These are phyloP conservation scores for Plectranthus barbatus DNA, from an alignment of 257 asterid genomes.

Conservation along the genomic window DNA sequence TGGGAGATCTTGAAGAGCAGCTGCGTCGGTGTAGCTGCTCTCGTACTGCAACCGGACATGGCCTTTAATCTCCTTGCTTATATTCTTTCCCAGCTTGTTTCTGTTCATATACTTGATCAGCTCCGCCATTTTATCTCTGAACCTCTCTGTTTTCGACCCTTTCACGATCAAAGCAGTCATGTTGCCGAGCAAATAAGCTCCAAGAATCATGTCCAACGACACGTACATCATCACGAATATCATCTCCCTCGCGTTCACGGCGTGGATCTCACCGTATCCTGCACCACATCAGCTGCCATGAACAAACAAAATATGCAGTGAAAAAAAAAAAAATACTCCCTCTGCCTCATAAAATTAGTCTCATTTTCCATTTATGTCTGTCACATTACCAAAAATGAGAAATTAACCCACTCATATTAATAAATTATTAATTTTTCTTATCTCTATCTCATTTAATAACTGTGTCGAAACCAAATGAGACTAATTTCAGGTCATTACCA, in stretches of 20 bases:
- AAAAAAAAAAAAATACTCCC: too few relatives aligned
- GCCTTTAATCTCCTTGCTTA: conserved; percentile 43
- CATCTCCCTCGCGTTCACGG: conserved; percentile 64
- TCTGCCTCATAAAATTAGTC: too few relatives aligned
- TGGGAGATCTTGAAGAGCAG: conserved; percentile 60
- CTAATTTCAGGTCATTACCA: conserved; percentile 22
- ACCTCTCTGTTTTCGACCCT: conserved; percentile 69
- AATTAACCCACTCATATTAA: too few relatives aligned
- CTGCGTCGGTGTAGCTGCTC: conserved; percentile 33
- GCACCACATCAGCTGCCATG: background rate
- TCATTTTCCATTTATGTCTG: too few relatives aligned
- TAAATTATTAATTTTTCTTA: too few relatives aligned
- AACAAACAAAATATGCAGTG: background rate
- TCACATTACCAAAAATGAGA: too few relatives aligned
- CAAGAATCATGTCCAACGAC: conserved; percentile 73
- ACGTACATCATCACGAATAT: conserved; percentile 67
- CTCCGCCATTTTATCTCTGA: conserved; percentile 60
- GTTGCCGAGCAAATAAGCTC: conserved; percentile 74
- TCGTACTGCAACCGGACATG: conserved; percentile 61
- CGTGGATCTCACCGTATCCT: conserved; percentile 79
- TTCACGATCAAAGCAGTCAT: conserved; percentile 75
- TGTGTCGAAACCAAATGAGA: background rate
- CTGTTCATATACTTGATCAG: conserved; percentile 46
- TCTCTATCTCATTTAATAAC: too few relatives aligned
- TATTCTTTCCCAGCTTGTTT: conserved; percentile 48